A percentile compares a stretch with the other conserved stretches of the same genome.
Evolutionary conservation across 345 rosid genomes (phyloP).

Genomic region (Corymbia maculata): DNA sequence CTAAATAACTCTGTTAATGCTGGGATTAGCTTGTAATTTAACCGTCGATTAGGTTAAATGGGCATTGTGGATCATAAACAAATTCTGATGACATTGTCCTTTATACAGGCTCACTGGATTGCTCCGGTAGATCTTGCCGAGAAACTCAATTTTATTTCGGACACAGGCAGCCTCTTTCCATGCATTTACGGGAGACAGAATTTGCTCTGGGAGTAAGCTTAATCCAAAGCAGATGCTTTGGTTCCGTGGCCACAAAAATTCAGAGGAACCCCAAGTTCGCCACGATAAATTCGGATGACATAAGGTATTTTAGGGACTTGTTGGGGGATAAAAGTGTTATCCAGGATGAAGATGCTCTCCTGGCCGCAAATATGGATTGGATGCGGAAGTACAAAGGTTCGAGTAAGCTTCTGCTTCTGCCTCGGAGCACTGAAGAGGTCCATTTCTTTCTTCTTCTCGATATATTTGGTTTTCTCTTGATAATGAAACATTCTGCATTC

Average conservation of each 20-base stretch:
- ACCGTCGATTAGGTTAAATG: neutral
- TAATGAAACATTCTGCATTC: neutral
- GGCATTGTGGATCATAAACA: neutral
- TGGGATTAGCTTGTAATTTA: neutral
- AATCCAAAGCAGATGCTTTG: constrained; percentile 27
- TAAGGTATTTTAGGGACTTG: constrained; percentile 53
- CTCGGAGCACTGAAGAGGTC: constrained; percentile 70
- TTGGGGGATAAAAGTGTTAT: constrained; percentile 66
- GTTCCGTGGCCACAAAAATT: constrained; percentile 21
- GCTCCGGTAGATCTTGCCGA: neutral
- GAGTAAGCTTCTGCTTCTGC: constrained; percentile 80
- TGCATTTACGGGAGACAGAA: neutral
- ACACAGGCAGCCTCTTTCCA: neutral
- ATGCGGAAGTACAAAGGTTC: constrained; percentile 74
- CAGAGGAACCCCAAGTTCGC: constrained; percentile 64
- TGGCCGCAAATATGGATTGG: constrained; percentile 85
- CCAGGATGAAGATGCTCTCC: constrained; percentile 70
- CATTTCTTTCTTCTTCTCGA: neutral
- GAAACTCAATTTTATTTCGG: neutral
- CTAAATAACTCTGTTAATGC: neutral
- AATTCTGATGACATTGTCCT: neutral
- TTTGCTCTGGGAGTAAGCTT: constrained; percentile 1
- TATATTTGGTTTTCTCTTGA: neutral
- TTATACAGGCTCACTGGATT: neutral
- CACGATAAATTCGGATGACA: constrained; percentile 49